A percentile compares a stretch with the other conserved stretches of the same genome.
phyloP scores from a whole-genome alignment of 495 filamentous ascomycete species.

The Podospora anserina region DNA sequence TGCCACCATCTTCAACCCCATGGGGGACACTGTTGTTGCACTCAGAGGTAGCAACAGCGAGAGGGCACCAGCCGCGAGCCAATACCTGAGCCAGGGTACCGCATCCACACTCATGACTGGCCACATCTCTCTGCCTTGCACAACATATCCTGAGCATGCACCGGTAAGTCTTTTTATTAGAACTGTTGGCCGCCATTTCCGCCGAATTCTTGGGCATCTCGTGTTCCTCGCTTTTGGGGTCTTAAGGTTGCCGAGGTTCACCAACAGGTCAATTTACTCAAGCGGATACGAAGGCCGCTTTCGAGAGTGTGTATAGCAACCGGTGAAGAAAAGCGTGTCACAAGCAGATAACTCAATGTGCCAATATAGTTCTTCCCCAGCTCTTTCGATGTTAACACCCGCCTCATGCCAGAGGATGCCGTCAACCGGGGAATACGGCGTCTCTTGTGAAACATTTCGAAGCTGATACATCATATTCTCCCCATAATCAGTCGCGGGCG shows the following conservation, averaged over 20 bases:
- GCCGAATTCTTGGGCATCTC: not conserved
- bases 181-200: not conserved
- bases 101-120: not conserved
- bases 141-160: not conserved
- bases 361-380: not conserved
- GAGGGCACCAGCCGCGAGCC: not conserved
- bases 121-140: not conserved
- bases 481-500: no score
- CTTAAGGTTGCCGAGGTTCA: not conserved
- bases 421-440: not conserved
- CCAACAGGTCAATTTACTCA: not conserved
- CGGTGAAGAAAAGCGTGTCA: not conserved
- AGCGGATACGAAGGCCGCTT: not conserved
- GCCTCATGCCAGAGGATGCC: not conserved
- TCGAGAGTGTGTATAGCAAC: not conserved
- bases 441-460: not conserved
- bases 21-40: not conserved
- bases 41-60: not conserved
- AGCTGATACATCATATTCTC: not conserved
- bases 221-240: not conserved
- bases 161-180: not conserved
- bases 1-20: not conserved
- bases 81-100: not conserved
- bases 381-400: not conserved
- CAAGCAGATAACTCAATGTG: not conserved